These are phyloP conservation scores for Grosmannia penicillata DNA, from an alignment of 2,329 filamentous ascomycete species.

Conservation along the genomic window DNA sequence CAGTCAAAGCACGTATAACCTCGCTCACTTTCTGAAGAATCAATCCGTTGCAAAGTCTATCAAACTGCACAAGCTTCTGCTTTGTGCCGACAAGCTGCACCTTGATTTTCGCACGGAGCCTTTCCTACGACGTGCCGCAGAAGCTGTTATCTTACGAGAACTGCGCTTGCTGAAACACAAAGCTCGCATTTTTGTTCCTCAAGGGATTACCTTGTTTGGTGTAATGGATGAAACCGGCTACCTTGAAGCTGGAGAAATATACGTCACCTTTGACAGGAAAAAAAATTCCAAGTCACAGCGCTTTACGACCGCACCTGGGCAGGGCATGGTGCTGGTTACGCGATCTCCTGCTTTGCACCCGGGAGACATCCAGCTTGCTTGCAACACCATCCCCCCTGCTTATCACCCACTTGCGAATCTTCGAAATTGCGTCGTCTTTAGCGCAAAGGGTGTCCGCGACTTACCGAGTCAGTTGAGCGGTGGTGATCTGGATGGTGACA, in stretches of 20 bases:
- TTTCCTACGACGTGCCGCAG: conserved; percentile 57
- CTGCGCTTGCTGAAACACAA: conserved; percentile 66
- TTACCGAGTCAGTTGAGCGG: conserved; percentile 66
- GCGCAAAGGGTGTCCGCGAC: conserved; percentile 53
- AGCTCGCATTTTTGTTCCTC: conserved; percentile 54
- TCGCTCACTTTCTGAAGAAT: conserved; percentile 48
- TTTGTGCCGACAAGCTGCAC: conserved; percentile 37
- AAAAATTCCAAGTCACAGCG: conserved; percentile 8
- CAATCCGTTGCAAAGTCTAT: conserved; percentile 47
- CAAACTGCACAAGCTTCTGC: conserved; percentile 46
- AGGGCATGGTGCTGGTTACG: conserved; percentile 46
- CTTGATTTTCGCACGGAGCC: conserved; percentile 52
- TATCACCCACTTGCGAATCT: conserved; percentile 46
- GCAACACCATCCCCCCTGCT: conserved; percentile 43
- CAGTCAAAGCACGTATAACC: conserved; percentile 42
- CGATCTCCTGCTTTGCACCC: conserved; percentile 72
- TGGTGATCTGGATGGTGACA: conserved; percentile 72
- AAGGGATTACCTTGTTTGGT: conserved; percentile 66
- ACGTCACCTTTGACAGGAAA: conserved; percentile 29
- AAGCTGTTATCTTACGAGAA: conserved; percentile 54
- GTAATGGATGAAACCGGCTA: conserved; percentile 69
- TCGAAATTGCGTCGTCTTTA: conserved; percentile 67
- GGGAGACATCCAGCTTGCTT: conserved; percentile 58
- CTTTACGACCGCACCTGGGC: conserved; percentile 8
- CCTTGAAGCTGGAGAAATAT: conserved; percentile 53